Percentiles rank a stretch among this genome's conserved stretches.
Evolutionary conservation across 345 rosid genomes (phyloP).

Genomic region (Laguncularia racemosa): DNA sequence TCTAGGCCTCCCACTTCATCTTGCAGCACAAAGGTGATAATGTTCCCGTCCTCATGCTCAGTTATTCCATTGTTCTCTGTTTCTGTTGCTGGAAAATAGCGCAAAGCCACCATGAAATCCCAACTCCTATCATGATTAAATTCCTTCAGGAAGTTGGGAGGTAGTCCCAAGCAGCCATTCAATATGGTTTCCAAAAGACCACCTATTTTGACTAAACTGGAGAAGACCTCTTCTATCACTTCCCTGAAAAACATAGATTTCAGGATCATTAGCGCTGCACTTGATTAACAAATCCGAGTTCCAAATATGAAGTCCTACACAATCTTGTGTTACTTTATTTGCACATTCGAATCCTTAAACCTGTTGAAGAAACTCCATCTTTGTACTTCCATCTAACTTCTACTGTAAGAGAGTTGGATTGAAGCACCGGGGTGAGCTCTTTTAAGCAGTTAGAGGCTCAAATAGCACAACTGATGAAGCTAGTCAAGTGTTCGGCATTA

Average conservation of each 20-base stretch:
- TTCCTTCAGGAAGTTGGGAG: constrained; percentile 29
- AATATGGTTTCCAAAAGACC: constrained; percentile 27
- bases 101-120: constrained; percentile 36
- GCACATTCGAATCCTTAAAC: no score
- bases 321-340: no score
- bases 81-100: constrained; percentile 34
- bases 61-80: constrained; percentile 31
- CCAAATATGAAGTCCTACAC: no score
- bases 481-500: no score
- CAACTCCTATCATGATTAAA: constrained; percentile 47
- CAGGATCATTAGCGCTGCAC: background rate
- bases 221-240: constrained; percentile 31
- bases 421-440: no score
- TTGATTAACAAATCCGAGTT: no score
- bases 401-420: no score
- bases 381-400: no score
- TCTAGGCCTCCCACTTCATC: constrained; percentile 45
- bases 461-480: no score
- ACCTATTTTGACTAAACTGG: constrained; percentile 18
- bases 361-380: no score
- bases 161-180: constrained; percentile 39
- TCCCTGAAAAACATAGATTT: constrained; percentile 15
- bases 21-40: constrained; percentile 39
- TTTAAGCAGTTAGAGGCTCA: no score
- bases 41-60: constrained; percentile 43